Evolutionary conservation across 2,329 filamentous ascomycete species (phyloP).

Genomic region (Diplodia mutila): DNA sequence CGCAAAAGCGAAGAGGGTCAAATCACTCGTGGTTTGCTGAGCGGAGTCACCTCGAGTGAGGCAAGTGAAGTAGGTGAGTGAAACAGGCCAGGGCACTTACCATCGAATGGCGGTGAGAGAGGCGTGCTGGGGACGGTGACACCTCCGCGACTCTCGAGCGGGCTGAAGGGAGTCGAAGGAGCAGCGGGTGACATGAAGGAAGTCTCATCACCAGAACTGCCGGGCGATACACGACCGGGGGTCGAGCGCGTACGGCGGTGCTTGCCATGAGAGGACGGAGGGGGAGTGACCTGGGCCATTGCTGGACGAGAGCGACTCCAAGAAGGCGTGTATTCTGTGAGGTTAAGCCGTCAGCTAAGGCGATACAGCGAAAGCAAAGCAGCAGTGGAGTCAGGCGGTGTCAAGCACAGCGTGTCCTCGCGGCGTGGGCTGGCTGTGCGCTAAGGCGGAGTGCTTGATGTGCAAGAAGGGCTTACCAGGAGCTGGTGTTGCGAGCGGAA

Average conservation of each 20-base stretch:
- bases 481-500: neutral
- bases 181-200: neutral
- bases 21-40: neutral
- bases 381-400: too few species aligned
- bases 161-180: neutral
- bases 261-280: neutral
- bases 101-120: neutral
- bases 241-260: neutral
- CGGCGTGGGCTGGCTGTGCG: too few species aligned
- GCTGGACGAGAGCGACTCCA: neutral
- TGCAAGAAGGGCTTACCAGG: neutral
- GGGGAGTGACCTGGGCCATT: slow-evolving; percentile 7
- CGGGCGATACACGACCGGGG: neutral
- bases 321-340: neutral
- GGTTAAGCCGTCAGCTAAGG: neutral
- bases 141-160: neutral
- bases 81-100: neutral
- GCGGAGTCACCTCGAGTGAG: neutral
- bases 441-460: neutral
- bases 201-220: neutral
- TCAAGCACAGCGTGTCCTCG: too few species aligned
- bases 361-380: neutral
- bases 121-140: neutral
- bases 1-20: neutral
- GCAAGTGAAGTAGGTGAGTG: neutral